phyloP scores from a whole-genome alignment of 1,284 basidiomycete genomes.

The Sanghuangporus sanghuang region DNA sequence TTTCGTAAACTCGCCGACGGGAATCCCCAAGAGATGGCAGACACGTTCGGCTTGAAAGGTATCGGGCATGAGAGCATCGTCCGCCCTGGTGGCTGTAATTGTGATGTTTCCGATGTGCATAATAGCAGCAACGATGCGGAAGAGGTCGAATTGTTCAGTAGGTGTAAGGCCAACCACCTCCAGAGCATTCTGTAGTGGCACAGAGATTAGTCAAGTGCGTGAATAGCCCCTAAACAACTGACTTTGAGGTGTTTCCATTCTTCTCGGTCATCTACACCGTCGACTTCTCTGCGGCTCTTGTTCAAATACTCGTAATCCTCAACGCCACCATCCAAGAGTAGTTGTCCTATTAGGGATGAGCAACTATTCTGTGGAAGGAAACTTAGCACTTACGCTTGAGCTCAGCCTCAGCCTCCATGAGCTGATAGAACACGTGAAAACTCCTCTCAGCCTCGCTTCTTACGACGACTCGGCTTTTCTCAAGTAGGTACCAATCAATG shows the following conservation, averaged over 20 bases:
- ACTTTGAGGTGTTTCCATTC: slow-evolving; percentile 86
- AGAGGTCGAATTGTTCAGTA: slow-evolving; percentile 87
- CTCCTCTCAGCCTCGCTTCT: slow-evolving; percentile 85
- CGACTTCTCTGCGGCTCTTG: slow-evolving; percentile 84
- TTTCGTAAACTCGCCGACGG: slow-evolving; percentile 83
- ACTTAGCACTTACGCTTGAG: slow-evolving; percentile 52
- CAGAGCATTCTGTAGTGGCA: slow-evolving; percentile 56
- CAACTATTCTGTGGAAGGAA: neutral
- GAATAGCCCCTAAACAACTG: slow-evolving; percentile 19
- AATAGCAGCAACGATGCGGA: slow-evolving; percentile 91
- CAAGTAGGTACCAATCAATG: slow-evolving; percentile 98
- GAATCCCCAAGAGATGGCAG: slow-evolving; percentile 92
- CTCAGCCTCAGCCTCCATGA: slow-evolving; percentile 60
- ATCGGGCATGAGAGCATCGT: slow-evolving; percentile 85
- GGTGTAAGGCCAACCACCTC: slow-evolving; percentile 84
- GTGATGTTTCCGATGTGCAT: slow-evolving; percentile 94
- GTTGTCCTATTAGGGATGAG: slow-evolving; percentile 43
- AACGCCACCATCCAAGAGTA: slow-evolving; percentile 73
- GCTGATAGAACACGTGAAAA: slow-evolving; percentile 98
- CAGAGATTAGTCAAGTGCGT: neutral
- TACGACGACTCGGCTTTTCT: slow-evolving; percentile 95
- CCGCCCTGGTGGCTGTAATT: slow-evolving; percentile 77
- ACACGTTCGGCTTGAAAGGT: slow-evolving; percentile 84
- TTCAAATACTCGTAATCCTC: slow-evolving; percentile 92
- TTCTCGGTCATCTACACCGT: slow-evolving; percentile 89